phyloP scores from a whole-genome alignment of 495 filamentous ascomycete species.

The Podospora appendiculata region DNA sequence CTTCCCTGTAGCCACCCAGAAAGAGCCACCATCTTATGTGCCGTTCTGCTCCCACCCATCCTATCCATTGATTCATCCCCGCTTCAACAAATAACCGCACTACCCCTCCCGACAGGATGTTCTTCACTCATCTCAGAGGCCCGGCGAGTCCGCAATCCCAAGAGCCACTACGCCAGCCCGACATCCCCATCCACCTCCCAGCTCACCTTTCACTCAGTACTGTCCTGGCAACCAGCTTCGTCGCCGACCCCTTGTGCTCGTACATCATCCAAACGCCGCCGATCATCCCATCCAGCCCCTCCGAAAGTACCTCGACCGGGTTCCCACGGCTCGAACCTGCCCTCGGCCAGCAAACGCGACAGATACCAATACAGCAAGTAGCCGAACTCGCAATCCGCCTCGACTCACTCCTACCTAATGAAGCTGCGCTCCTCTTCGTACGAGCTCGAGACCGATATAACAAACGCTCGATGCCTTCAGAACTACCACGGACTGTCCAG shows the following conservation, averaged over 20 bases:
- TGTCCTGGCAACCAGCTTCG: conserved; percentile 32
- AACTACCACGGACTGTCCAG: conserved; percentile 13
- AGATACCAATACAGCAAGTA: conserved; percentile 27
- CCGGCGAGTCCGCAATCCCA: no score
- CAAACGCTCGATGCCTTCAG: conserved; percentile 5
- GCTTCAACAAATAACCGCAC: no score
- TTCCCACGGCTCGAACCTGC: no score
- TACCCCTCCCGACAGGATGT: no score
- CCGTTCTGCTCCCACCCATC: no score
- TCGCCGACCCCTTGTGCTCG: conserved; percentile 28
- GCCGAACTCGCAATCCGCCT: conserved; percentile 28
- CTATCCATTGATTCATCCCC: no score
- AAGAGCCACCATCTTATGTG: no score
- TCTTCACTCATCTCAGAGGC: no score
- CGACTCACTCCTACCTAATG: conserved; percentile 8
- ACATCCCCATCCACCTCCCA: no score
- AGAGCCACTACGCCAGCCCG: no score
- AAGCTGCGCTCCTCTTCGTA: conserved; percentile 7
- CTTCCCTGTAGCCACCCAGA: no score
- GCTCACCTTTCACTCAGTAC: background rate
- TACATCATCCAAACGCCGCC: conserved; percentile 22
- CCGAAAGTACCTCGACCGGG: conserved; percentile 24
- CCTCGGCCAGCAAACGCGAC: conserved; percentile 20
- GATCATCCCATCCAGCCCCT: conserved; percentile 24
- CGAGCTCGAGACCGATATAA: conserved; percentile 9